Evolutionary conservation across 2,329 filamentous ascomycete genomes (phyloP).

Genomic region (Talaromyces sp.): DNA sequence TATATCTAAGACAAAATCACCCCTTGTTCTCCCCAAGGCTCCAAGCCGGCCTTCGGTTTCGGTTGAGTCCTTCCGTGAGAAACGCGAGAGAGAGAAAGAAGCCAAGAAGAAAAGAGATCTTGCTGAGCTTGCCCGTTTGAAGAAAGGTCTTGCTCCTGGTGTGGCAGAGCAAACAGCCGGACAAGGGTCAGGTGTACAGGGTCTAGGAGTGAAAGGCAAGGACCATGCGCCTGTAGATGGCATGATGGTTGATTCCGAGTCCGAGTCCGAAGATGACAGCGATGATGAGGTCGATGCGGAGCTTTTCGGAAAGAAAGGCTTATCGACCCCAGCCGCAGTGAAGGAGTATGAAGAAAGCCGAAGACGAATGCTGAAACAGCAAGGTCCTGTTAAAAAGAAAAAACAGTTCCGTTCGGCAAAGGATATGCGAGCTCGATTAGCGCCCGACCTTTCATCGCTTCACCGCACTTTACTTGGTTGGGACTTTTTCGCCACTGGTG

Average conservation of each 20-base stretch:
- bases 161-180: conserved; percentile 55
- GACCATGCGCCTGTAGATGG: conserved; percentile 70
- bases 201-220: conserved; percentile 66
- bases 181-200: conserved; percentile 71
- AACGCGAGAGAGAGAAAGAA: conserved; percentile 67
- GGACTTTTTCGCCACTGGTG: conserved; percentile 89
- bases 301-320: conserved; percentile 49
- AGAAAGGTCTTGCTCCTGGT: conserved; percentile 47
- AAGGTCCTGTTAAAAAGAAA: conserved; percentile 75
- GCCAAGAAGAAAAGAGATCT: conserved; percentile 68
- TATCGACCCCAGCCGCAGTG: conserved; percentile 34
- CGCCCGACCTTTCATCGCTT: conserved; percentile 77
- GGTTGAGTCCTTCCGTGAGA: conserved; percentile 60
- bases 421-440: conserved; percentile 87
- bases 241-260: conserved; percentile 74
- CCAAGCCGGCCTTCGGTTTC: conserved; percentile 27
- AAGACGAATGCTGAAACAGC: conserved; percentile 48
- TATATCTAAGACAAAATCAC: conserved; percentile 17
- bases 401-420: conserved; percentile 76
- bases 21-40: conserved; percentile 18
- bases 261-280: conserved; percentile 64
- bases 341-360: conserved; percentile 43
- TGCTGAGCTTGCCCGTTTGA: conserved; percentile 64
- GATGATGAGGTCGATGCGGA: conserved; percentile 71
- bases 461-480: conserved; percentile 84